Conservation (phyloP, 2,329 filamentous ascomycete genomes). For the Neopestalotiopsis rosae region DNA sequence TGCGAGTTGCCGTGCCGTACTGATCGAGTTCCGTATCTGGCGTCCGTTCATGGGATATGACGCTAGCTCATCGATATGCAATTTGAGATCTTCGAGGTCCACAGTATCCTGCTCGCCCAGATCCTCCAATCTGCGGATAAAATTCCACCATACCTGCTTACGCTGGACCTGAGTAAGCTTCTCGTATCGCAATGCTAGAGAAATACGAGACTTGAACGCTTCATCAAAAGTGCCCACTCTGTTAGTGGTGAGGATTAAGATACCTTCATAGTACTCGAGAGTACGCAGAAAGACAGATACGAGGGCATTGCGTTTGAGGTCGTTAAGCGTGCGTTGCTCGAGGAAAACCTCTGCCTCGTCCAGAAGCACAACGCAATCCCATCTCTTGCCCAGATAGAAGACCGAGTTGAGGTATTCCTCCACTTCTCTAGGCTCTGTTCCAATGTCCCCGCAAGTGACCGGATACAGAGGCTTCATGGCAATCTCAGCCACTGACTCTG, state of each 20-base stretch:
- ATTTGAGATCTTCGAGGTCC: not conserved
- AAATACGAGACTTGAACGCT: constrained; percentile 29
- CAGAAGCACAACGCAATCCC: constrained; percentile 29
- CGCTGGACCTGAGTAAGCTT: constrained; percentile 22
- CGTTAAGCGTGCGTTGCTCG: constrained; percentile 23
- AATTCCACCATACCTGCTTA: constrained; percentile 26
- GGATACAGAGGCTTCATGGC: constrained; percentile 27
- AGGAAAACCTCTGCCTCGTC: constrained; percentile 31
- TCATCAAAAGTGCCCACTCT: constrained; percentile 34
- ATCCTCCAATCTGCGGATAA: constrained; percentile 14
- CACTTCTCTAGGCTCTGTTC: constrained; percentile 25
- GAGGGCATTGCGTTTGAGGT: constrained; percentile 28
- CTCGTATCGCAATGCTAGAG: constrained; percentile 27
- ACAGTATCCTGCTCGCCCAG: not conserved
- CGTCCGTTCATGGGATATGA: constrained; percentile 44
- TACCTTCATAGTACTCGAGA: constrained; percentile 47
- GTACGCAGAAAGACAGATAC: constrained; percentile 41
- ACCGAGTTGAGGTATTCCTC: constrained; percentile 29
- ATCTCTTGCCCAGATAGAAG: constrained; percentile 26
- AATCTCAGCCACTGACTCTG: constrained; percentile 27
- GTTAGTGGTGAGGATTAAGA: constrained; percentile 47
- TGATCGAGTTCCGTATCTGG: constrained; percentile 46
- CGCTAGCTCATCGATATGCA: constrained; percentile 36
- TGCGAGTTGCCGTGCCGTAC: constrained; percentile 34
- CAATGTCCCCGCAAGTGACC: constrained; percentile 32